Conservation (phyloP, 352 stramenopile genomes). For the Chloridella minuta region DNA sequence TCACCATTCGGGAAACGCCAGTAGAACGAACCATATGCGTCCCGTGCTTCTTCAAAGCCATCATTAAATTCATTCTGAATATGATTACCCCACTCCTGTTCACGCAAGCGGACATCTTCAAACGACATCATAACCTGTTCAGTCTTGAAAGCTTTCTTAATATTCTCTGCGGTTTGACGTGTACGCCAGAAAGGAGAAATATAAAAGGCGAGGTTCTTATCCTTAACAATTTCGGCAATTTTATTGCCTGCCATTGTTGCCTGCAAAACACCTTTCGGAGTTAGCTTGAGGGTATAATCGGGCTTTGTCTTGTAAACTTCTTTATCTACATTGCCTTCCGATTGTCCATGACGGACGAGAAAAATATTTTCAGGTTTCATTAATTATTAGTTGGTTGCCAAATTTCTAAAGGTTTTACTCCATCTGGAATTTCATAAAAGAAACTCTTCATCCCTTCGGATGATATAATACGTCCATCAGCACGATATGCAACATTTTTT, state of each 20-base stretch:
- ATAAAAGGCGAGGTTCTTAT: neutral
- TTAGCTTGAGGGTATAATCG: neutral
- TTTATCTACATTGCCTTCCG: too few species aligned
- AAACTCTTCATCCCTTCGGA: too few species aligned
- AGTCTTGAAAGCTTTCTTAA: neutral
- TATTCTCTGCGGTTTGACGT: neutral
- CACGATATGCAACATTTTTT: too few species aligned
- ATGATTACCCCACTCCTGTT: slow-evolving; percentile 56
- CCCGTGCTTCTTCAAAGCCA: slow-evolving; percentile 19
- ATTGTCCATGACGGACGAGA: too few species aligned
- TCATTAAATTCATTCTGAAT: slow-evolving; percentile 22
- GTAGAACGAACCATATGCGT: slow-evolving; percentile 39
- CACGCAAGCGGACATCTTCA: slow-evolving; percentile 42
- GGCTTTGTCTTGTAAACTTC: too few species aligned
- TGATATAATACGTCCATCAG: too few species aligned
- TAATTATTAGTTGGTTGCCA: too few species aligned
- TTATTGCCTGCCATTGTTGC: neutral
- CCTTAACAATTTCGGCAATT: neutral
- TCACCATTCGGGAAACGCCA: slow-evolving; percentile 47
- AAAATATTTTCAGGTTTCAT: too few species aligned
- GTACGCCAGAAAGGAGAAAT: neutral
- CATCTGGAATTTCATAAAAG: too few species aligned
- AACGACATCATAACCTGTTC: slow-evolving; percentile 29
- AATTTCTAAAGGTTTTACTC: too few species aligned
- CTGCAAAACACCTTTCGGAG: neutral